Conservation (phyloP, 78 protist species). For the Protostelium mycophagum region DNA sequence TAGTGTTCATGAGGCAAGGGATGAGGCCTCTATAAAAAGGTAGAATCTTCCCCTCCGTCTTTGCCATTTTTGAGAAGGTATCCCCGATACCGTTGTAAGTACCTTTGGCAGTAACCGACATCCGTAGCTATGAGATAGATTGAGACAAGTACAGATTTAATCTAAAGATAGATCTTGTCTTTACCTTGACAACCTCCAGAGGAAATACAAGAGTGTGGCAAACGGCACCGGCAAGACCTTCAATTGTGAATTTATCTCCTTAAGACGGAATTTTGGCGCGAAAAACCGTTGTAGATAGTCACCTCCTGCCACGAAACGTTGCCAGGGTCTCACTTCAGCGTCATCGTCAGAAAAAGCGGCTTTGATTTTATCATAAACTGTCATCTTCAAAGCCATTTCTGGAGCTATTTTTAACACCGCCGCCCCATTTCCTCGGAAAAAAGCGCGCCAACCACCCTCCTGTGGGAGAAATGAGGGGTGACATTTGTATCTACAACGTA, state of each 20-base stretch:
- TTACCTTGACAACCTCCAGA: slow-evolving; percentile 21
- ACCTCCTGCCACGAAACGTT: slow-evolving; percentile 43
- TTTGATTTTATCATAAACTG: slow-evolving; percentile 36
- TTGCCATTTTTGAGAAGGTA: slow-evolving; percentile 13
- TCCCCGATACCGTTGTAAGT: slow-evolving; percentile 45
- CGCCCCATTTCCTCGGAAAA: slow-evolving; percentile 48
- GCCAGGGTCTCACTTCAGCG: slow-evolving; percentile 24
- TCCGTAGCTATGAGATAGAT: neutral
- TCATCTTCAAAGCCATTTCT: slow-evolving; percentile 56
- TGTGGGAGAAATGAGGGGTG: no score
- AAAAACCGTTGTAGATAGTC: neutral
- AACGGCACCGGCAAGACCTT: slow-evolving; percentile 25
- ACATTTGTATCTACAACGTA: no score
- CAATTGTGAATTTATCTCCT: no score
- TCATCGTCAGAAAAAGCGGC: slow-evolving; percentile 42
- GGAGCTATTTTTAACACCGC: slow-evolving; percentile 45
- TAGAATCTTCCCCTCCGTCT: slow-evolving; percentile 9
- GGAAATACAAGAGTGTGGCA: slow-evolving; percentile 42
- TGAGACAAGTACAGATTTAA: neutral
- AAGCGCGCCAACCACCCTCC: slow-evolving; percentile 45
- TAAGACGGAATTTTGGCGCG: no score
- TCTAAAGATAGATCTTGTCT: slow-evolving; percentile 18
- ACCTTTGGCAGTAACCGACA: slow-evolving; percentile 27
- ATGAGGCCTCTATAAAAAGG: slow-evolving; percentile 47
- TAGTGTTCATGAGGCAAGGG: slow-evolving; percentile 31